A percentile compares a stretch with the other conserved stretches of the same genome.
Conservation (phyloP, 2,329 filamentous ascomycete genomes). For the Hyphodiscus sp. region DNA sequence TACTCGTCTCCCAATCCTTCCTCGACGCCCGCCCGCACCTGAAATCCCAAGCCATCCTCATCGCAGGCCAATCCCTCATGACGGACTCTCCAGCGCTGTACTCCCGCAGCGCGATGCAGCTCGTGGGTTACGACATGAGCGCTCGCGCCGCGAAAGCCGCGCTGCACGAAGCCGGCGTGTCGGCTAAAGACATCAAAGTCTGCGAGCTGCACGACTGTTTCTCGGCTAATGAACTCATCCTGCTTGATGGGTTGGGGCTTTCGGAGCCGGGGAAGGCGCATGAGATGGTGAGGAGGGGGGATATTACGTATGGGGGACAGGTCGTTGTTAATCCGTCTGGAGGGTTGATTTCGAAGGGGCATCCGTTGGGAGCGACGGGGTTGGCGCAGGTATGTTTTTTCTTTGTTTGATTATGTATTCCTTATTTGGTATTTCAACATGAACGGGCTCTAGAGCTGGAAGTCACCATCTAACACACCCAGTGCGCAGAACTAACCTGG, state of each 20-base stretch:
- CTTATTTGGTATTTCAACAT: too few species aligned
- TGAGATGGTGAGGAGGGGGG: conserved; percentile 78
- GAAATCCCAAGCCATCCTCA: conserved; percentile 72
- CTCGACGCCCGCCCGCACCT: conserved; percentile 79
- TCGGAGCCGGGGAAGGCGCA: conserved; percentile 77
- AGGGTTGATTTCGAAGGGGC: conserved; percentile 91
- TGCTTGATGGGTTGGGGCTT: conserved; percentile 79
- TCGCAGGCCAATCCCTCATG: conserved; percentile 82
- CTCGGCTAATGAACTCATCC: conserved; percentile 88
- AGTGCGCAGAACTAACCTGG: conserved; percentile 94
- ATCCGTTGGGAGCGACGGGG: conserved; percentile 90
- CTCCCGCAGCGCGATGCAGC: conserved; percentile 73
- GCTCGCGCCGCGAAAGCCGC: conserved; percentile 62
- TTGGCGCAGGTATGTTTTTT: conserved; percentile 50
- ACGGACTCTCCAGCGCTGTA: conserved; percentile 82
- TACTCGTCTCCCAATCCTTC: conserved; percentile 85
- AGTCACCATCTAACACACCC: too few species aligned
- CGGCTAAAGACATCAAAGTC: conserved; percentile 66
- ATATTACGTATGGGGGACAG: conserved; percentile 78
- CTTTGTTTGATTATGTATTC: too few species aligned
- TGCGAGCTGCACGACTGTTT: conserved; percentile 97
- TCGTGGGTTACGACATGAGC: conserved; percentile 85
- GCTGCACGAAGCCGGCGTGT: conserved; percentile 63
- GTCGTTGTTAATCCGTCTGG: conserved; percentile 89
- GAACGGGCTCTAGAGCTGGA: too few species aligned